These are phyloP conservation scores for Cladophialophora exuberans DNA, from an alignment of 2,329 filamentous ascomycete genomes.

Conservation along the genomic window DNA sequence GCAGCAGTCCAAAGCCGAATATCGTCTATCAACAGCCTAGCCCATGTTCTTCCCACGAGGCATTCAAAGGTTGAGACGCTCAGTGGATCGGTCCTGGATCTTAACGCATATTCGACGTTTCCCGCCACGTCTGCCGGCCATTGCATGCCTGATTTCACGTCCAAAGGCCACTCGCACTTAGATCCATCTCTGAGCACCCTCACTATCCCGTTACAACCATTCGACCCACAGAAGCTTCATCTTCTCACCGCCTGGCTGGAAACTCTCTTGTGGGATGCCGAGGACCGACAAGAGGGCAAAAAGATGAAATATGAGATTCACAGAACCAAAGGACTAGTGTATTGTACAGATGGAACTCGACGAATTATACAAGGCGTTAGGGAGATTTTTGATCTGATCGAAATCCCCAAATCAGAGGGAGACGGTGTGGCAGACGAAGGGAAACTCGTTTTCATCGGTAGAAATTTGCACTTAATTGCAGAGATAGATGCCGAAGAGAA, in stretches of 20 bases:
- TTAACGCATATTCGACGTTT: constrained; percentile 90
- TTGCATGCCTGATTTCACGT: constrained; percentile 64
- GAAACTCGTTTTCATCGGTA: constrained; percentile 53
- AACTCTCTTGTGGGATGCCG: constrained; percentile 74
- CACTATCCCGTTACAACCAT: constrained; percentile 66
- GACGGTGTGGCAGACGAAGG: constrained; percentile 23
- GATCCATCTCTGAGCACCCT: constrained; percentile 88
- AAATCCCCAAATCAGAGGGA: constrained; percentile 44
- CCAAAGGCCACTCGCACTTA: constrained; percentile 85
- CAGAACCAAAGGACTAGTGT: constrained; percentile 78
- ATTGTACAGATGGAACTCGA: constrained; percentile 58
- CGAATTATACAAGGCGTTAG: constrained; percentile 89
- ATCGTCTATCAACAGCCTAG: constrained; percentile 83
- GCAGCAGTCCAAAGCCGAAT: constrained; percentile 71
- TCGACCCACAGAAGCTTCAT: constrained; percentile 62
- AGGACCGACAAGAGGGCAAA: constrained; percentile 35
- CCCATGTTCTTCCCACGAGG: constrained; percentile 79
- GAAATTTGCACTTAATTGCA: constrained; percentile 41
- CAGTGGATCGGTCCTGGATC: constrained; percentile 82
- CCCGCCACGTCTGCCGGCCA: constrained; percentile 48
- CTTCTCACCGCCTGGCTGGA: constrained; percentile 80
- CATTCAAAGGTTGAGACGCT: constrained; percentile 79
- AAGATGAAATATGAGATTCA: constrained; percentile 73
- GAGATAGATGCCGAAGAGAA: neutral
- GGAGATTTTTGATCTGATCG: constrained; percentile 90